Evolutionary conservation across 2,329 filamentous ascomycete genomes (phyloP).

Genomic region (Penicillium sclerotiorum): DNA sequence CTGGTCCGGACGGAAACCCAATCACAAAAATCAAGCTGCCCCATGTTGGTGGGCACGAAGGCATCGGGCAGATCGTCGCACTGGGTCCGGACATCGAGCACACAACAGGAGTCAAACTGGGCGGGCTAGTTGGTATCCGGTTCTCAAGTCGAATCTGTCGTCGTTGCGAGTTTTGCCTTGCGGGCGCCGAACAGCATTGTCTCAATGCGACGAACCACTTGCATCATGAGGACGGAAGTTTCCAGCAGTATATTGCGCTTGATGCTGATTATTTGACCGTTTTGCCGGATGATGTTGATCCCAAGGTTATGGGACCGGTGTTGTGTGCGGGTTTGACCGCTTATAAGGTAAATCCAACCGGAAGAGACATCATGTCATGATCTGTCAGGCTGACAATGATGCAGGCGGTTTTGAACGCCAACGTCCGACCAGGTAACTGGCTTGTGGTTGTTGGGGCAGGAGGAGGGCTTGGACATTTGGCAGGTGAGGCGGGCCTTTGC

Average conservation of each 20-base stretch:
- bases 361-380: background rate
- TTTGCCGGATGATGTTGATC: conserved; percentile 48
- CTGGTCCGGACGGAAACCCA: conserved; percentile 42
- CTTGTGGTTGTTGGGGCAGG: conserved; percentile 51
- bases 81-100: conserved; percentile 39
- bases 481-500: conserved; percentile 32
- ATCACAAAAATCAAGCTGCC: conserved; percentile 50
- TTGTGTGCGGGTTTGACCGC: conserved; percentile 50
- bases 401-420: conserved; percentile 47
- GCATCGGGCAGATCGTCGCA: conserved; percentile 45
- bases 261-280: conserved; percentile 49
- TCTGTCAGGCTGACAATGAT: conserved; percentile 1
- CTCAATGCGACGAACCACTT: conserved; percentile 48
- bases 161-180: conserved; percentile 48
- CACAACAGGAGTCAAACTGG: conserved; percentile 38
- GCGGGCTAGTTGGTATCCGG: conserved; percentile 47
- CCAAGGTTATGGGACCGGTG: conserved; percentile 44
- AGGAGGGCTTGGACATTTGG: conserved; percentile 50
- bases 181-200: conserved; percentile 46
- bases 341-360: conserved; percentile 39
- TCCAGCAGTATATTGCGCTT: conserved; percentile 50
- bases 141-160: conserved; percentile 48
- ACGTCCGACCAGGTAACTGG: conserved; percentile 44
- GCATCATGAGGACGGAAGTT: conserved; percentile 51
- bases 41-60: conserved; percentile 52